Percentiles rank a stretch among this genome's conserved stretches.
These are phyloP conservation scores for Neofusicoccum ribis DNA, from an alignment of 2,329 filamentous ascomycete genomes.

Conservation along the genomic window DNA sequence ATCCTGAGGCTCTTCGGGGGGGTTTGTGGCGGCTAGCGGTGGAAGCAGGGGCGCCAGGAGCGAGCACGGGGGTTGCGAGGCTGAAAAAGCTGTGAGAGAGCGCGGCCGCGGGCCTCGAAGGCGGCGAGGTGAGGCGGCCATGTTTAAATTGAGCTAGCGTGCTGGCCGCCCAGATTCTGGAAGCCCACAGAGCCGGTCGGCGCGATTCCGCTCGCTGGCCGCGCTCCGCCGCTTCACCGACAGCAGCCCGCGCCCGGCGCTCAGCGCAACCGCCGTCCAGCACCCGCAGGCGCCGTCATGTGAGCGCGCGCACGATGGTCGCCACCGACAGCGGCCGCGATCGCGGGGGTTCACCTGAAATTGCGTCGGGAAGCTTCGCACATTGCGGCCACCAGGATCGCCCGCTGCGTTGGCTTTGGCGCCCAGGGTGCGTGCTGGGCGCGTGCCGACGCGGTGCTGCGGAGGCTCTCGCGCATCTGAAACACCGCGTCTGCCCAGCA, in stretches of 20 bases:
- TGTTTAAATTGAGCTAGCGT: constrained; percentile 15
- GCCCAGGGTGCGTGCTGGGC: neutral
- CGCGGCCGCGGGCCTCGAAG: too few species aligned
- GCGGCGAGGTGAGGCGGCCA: constrained; percentile 3
- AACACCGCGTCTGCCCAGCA: neutral
- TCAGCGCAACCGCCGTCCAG: neutral
- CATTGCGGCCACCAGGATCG: neutral
- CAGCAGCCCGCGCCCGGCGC: too few species aligned
- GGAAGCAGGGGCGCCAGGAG: neutral
- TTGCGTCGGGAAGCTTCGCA: neutral
- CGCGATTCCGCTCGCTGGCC: neutral
- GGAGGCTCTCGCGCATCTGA: constrained; percentile 17
- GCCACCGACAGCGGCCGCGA: neutral
- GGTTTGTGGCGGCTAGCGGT: neutral
- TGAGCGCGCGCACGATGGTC: neutral
- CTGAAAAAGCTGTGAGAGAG: neutral
- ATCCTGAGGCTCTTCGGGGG: constrained; percentile 6
- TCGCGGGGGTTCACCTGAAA: neutral
- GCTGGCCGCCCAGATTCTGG: neutral
- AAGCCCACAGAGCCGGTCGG: constrained; percentile 9
- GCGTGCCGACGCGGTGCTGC: constrained; percentile 7
- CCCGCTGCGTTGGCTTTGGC: neutral
- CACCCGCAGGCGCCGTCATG: too few species aligned
- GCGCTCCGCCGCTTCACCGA: neutral
- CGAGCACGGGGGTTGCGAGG: neutral